Evolutionary conservation across 2,329 filamentous ascomycete genomes (phyloP).

Genomic region (Tympanopsis confertula): DNA sequence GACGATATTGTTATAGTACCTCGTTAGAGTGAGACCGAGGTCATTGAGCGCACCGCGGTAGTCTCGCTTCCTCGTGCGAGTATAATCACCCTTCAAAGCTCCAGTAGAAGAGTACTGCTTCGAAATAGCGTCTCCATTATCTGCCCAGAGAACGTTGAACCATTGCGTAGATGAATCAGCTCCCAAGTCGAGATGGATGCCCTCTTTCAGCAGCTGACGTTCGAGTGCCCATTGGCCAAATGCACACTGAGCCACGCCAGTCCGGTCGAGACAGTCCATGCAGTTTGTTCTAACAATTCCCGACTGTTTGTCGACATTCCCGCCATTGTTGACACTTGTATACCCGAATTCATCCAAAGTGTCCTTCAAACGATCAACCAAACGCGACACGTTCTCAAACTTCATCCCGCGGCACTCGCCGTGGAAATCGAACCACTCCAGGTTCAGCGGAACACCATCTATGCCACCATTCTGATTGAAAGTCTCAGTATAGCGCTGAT

Average conservation of each 20-base stretch:
- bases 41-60: conserved; percentile 60
- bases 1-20: conserved; percentile 48
- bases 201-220: conserved; percentile 44
- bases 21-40: conserved; percentile 56
- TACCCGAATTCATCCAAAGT: conserved; percentile 44
- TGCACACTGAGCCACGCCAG: conserved; percentile 61
- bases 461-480: conserved; percentile 41
- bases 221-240: conserved; percentile 51
- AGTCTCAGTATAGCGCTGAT: conserved; percentile 39
- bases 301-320: conserved; percentile 26
- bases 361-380: conserved; percentile 44
- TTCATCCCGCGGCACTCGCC: conserved; percentile 61
- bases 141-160: conserved; percentile 66
- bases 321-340: conserved; percentile 27
- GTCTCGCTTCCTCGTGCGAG: conserved; percentile 57
- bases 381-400: conserved; percentile 59
- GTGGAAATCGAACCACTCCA: conserved; percentile 70
- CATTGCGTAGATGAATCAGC: conserved; percentile 50
- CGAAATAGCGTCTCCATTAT: conserved; percentile 64
- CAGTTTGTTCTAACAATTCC: conserved; percentile 61
- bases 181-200: conserved; percentile 46
- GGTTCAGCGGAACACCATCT: conserved; percentile 33
- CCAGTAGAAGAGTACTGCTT: conserved; percentile 64
- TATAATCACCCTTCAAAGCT: conserved; percentile 64
- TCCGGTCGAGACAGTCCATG: conserved; percentile 67